A percentile compares a stretch with the other conserved stretches of the same genome.
Conservation (phyloP, 2,329 filamentous ascomycete species). For the Paecilomyces fulvus region DNA sequence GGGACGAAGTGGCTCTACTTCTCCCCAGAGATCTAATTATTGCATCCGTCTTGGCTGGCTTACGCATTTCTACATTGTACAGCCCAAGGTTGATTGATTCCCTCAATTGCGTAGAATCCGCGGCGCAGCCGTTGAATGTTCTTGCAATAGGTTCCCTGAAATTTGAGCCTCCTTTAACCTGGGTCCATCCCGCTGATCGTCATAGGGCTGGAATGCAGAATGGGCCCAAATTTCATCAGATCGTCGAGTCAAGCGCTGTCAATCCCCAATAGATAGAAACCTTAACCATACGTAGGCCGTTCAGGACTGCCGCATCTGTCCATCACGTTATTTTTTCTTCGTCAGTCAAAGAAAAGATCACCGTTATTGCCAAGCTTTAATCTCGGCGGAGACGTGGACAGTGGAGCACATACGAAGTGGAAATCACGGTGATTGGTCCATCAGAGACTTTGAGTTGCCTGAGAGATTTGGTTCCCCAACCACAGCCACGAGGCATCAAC, state of each 20-base stretch:
- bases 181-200: not conserved
- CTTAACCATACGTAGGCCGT: not conserved
- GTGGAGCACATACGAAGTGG: not conserved
- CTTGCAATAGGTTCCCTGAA: not conserved
- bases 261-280: not conserved
- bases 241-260: too few relatives aligned
- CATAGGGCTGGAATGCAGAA: not conserved
- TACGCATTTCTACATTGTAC: too few relatives aligned
- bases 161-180: too few relatives aligned
- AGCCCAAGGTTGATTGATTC: too few relatives aligned
- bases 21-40: too few relatives aligned
- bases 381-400: not conserved
- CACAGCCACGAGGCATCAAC: not conserved
- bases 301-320: not conserved
- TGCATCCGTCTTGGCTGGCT: too few relatives aligned
- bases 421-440: not conserved
- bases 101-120: not conserved
- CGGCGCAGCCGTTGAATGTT: not conserved
- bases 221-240: not conserved
- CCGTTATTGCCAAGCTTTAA: not conserved
- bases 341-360: not conserved
- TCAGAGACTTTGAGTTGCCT: not conserved
- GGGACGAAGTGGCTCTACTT: too few relatives aligned
- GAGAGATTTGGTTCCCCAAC: not conserved
- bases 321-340: not conserved